phyloP scores from a whole-genome alignment of 331 rosid genomes.

The Malus hybrid region DNA sequence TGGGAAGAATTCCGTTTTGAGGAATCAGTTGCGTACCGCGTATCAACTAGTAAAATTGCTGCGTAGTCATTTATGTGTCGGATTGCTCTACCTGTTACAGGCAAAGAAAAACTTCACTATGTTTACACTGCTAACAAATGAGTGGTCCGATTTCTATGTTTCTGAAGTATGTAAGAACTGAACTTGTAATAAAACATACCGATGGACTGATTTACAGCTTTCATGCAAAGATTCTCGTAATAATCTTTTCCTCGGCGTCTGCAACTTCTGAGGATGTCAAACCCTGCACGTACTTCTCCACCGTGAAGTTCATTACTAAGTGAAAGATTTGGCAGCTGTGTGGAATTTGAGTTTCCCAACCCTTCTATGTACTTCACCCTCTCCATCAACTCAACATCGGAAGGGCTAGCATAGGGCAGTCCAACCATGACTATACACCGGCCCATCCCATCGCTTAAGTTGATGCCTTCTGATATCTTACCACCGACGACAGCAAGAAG shows the following conservation, averaged over 20 bases:
- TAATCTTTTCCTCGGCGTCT: slow-evolving; percentile 76
- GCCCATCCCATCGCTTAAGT: slow-evolving; percentile 98
- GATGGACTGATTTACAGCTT: slow-evolving; percentile 95
- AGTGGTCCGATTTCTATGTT: too few species aligned
- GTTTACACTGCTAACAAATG: too few species aligned
- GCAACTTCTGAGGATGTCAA: slow-evolving; percentile 73
- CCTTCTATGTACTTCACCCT: slow-evolving; percentile 85
- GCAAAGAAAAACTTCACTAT: neutral
- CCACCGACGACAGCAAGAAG: slow-evolving; percentile 92
- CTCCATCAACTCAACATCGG: slow-evolving; percentile 82
- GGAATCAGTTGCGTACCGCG: slow-evolving; percentile 63
- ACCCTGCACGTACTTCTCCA: slow-evolving; percentile 56
- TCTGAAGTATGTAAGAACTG: too few species aligned
- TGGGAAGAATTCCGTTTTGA: slow-evolving; percentile 47
- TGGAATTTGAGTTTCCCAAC: slow-evolving; percentile 36
- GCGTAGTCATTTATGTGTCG: slow-evolving; percentile 90
- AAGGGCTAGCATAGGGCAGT: slow-evolving; percentile 88
- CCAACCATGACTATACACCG: slow-evolving; percentile 93
- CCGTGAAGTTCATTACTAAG: slow-evolving; percentile 26
- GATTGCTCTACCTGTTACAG: slow-evolving; percentile 77
- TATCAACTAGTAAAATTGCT: slow-evolving; percentile 70
- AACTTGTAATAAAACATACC: slow-evolving; percentile 32
- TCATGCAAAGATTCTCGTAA: slow-evolving; percentile 97
- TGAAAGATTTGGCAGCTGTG: slow-evolving; percentile 22
- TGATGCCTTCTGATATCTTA: slow-evolving; percentile 94